phyloP scores from a whole-genome alignment of 345 rosid species.

The Eutrema heterophyllum region DNA sequence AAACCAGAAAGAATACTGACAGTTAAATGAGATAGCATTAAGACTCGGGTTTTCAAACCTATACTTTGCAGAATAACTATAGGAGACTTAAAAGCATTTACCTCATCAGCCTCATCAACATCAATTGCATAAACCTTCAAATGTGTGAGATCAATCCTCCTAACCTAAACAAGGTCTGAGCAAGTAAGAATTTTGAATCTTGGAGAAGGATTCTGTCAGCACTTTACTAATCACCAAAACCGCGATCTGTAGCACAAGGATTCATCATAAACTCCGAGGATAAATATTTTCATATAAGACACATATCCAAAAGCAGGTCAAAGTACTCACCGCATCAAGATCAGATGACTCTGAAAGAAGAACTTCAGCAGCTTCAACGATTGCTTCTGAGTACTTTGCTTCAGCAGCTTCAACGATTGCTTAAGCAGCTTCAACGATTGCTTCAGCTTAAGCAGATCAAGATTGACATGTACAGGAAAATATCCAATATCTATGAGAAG shows the following conservation, averaged over 20 bases:
- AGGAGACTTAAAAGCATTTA: conserved; percentile 21
- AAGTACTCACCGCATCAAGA: conserved; percentile 55
- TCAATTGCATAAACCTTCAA: conserved; percentile 96
- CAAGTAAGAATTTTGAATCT: conserved; percentile 24
- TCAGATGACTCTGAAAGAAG: conserved; percentile 60
- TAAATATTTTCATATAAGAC: background rate
- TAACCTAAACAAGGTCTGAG: conserved; percentile 39
- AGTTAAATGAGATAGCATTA: background rate
- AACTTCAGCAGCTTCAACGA: conserved; percentile 60
- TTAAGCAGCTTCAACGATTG: too few relatives aligned
- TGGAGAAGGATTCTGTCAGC: conserved; percentile 8
- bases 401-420: too few relatives aligned
- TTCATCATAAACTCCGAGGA: background rate
- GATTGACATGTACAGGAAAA: conserved; percentile 91
- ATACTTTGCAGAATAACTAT: background rate
- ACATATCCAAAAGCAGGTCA: conserved; percentile 10
- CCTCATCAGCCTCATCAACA: conserved; percentile 99
- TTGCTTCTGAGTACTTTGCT: conserved; percentile 67
- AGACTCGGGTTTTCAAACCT: too few relatives aligned
- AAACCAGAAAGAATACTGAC: conserved; percentile 9
- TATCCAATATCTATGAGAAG: conserved; percentile 88
- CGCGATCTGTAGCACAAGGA: background rate
- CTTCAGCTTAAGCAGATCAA: conserved; percentile 71
- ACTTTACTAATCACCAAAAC: conserved; percentile 1
- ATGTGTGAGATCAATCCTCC: conserved; percentile 74